These are phyloP conservation scores for Cladophialophora yegresii DNA, from an alignment of 2,329 filamentous ascomycete species.

Conservation along the genomic window DNA sequence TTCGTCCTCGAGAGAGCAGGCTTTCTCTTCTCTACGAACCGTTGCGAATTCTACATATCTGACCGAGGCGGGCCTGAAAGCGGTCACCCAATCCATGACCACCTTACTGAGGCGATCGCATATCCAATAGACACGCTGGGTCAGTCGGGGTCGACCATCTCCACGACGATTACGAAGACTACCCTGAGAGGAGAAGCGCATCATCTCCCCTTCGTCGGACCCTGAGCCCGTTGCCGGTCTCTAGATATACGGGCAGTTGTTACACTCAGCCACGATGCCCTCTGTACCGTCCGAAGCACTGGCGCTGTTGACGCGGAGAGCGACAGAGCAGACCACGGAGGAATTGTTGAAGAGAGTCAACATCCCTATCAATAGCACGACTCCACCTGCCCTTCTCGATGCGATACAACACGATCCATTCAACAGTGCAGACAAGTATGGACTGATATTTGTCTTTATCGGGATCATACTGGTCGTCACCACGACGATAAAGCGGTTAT, in stretches of 20 bases:
- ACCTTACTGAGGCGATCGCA: slow-evolving; percentile 8
- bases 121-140: slow-evolving; percentile 26
- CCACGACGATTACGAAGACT: slow-evolving; percentile 6
- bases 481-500: slow-evolving; percentile 71
- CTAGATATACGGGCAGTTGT: not conserved
- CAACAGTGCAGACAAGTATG: slow-evolving; percentile 81
- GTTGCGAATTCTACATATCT: slow-evolving; percentile 18
- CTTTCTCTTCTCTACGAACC: slow-evolving; percentile 19
- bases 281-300: slow-evolving; percentile 18
- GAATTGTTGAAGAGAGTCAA: slow-evolving; percentile 54
- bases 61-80: slow-evolving; percentile 13
- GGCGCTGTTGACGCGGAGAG: slow-evolving; percentile 22
- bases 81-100: slow-evolving; percentile 23
- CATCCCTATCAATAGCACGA: slow-evolving; percentile 58
- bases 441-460: slow-evolving; percentile 84
- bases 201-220: not conserved
- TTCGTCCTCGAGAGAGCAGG: slow-evolving; percentile 27
- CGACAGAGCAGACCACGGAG: slow-evolving; percentile 15
- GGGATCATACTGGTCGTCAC: slow-evolving; percentile 69
- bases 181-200: slow-evolving; percentile 2
- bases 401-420: slow-evolving; percentile 71
- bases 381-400: slow-evolving; percentile 57
- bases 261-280: slow-evolving; percentile 15
- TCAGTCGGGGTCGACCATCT: slow-evolving; percentile 11
- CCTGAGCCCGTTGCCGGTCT: not conserved